Percentiles rank a stretch among this genome's conserved stretches.
These are phyloP conservation scores for Pseudogymnoascus destructans DNA, from an alignment of 2,329 filamentous ascomycete species.

Conservation along the genomic window DNA sequence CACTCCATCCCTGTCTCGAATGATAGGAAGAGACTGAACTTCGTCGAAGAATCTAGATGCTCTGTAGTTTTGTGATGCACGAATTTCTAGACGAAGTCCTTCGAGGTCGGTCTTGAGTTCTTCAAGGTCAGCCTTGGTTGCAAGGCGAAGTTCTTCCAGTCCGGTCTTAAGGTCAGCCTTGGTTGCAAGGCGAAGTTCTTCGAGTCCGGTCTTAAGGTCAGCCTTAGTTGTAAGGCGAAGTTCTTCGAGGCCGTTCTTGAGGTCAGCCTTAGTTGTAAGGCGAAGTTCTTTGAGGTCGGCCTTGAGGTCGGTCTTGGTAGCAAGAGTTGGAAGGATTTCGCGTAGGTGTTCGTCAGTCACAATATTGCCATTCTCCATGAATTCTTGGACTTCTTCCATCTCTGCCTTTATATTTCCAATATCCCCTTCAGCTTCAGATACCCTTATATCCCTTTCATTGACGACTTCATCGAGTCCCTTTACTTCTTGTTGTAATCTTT, in stretches of 20 bases:
- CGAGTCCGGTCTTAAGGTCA: no score
- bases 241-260: no score
- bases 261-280: no score
- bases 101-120: no score
- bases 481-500: not conserved
- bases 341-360: not conserved
- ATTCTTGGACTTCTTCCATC: not conserved
- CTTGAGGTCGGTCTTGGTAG: not conserved
- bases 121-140: no score
- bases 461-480: not conserved
- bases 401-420: not conserved
- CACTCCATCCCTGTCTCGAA: not conserved
- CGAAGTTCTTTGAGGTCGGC: no score
- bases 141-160: no score
- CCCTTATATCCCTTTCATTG: not conserved
- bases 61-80: not conserved
- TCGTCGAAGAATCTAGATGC: not conserved
- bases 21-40: not conserved
- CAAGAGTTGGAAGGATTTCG: not conserved
- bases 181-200: no score
- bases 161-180: no score
- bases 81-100: not conserved
- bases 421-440: not conserved
- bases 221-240: no score
- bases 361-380: not conserved